Evolutionary conservation across 116 monocot species (phyloP), one percentile per base, ranked within the genome.

Genomic region (Zostera marina): DNA sequence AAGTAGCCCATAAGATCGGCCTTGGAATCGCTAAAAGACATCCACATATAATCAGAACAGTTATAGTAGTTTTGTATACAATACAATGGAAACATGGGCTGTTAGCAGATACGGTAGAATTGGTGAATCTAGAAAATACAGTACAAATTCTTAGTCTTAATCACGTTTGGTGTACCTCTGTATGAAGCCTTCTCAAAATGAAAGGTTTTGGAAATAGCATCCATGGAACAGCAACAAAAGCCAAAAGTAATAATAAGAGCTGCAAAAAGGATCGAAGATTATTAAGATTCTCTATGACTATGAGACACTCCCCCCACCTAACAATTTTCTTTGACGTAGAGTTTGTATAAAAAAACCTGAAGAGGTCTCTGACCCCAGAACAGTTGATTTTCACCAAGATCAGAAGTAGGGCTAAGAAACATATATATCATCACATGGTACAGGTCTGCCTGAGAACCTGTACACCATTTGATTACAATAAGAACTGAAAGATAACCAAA

Each of bases 351-450:
- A 21, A 53, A 42, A 1, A 55, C 98, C 91, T 99, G 98, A 47
- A 99, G 58, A 41, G 66, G 17, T 56, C 69, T 90, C 69, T 99
- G 98, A 17, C 98, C 98, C 83, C 83, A 83, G 77, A 99, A 83
- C 41, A 99, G 71, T 61, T 99, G 81, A 72, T 99, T 99, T 64
- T 79, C 98, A 61, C 80, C 83, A 61, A 99, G 91, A 73, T 87
- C 76, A 9, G 73, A 83, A 12, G 75, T 78, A 38, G 98, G 98
- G 61, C 83, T 84, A 57, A 99, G 75, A 62, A 99, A 99, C 98
- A 99, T 99, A 68, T 99, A 99, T 55, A 99, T 99, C 91, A 99
- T 99, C 22, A 99, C 91, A 81, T 99, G 98, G 75, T 99, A 99
- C 8, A 99, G 47, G 66, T 99, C 98, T 61, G 98, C 98, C 77